A percentile compares a stretch with the other conserved stretches of the same genome.
phyloP scores from a whole-genome alignment of 495 filamentous ascomycete genomes.

The Podospora comata region DNA sequence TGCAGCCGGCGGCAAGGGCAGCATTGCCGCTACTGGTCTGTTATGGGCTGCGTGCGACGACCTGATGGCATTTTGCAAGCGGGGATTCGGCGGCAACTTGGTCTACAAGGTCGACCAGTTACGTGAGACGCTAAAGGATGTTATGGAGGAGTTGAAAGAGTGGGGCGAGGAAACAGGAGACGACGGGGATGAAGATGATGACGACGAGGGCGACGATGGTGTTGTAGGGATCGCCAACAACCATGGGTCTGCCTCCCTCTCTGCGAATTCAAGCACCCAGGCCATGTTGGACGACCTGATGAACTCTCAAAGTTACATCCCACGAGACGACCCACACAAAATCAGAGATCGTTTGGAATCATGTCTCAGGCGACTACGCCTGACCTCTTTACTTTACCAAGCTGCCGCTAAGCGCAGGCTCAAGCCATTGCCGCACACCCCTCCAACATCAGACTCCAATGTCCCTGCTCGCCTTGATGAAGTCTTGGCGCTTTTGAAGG shows the following conservation, averaged over 20 bases:
- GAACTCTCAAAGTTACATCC: slow-evolving; percentile 51
- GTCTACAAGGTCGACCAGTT: slow-evolving; percentile 61
- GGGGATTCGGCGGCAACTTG: slow-evolving; percentile 63
- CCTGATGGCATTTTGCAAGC: slow-evolving; percentile 55
- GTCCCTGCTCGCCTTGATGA: slow-evolving; percentile 44
- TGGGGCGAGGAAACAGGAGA: slow-evolving; percentile 68
- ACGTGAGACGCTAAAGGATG: slow-evolving; percentile 71
- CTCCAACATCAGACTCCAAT: slow-evolving; percentile 26
- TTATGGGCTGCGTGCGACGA: slow-evolving; percentile 74
- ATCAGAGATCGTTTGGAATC: slow-evolving; percentile 57
- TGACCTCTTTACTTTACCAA: slow-evolving; percentile 56
- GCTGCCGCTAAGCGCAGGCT: slow-evolving; percentile 60
- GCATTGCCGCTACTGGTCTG: slow-evolving; percentile 56
- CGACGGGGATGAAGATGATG: slow-evolving; percentile 46
- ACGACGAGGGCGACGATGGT: slow-evolving; percentile 36
- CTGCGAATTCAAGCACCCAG: slow-evolving; percentile 33
- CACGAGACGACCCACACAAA: slow-evolving; percentile 51
- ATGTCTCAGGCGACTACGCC: slow-evolving; percentile 54
- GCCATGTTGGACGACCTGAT: slow-evolving; percentile 55
- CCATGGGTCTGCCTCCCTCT: slow-evolving; percentile 21
- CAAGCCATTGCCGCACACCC: slow-evolving; percentile 46
- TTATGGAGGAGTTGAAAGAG: slow-evolving; percentile 76
- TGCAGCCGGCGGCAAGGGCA: slow-evolving; percentile 45
- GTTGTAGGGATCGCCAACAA: slow-evolving; percentile 26
- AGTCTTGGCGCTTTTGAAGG: slow-evolving; percentile 38